Base-by-base conservation (phyloP, 352 stramenopile genomes). In the Globisporangium ultimum region DNA sequence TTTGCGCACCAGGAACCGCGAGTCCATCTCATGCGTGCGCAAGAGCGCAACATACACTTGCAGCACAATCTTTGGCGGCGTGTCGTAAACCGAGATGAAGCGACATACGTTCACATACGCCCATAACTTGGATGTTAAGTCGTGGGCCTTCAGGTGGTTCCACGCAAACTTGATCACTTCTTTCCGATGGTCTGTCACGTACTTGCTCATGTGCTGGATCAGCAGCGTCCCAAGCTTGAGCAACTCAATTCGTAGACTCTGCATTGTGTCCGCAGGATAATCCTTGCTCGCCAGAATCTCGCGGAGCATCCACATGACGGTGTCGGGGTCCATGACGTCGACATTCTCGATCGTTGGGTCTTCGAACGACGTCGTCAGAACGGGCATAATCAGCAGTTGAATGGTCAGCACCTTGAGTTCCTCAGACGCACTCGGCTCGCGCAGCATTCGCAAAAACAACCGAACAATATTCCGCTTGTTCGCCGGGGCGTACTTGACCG, bases 101-200 rank as follows among this genome's bases (percentile, higher is more conserved):
- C 89, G 85, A 51, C 95, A 98, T 0, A 99, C 86, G 65, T 98
- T 98, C 53, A 99, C 83, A 65, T 99, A 99, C 40, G 95, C 96
- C 90, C 95, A 98, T 40, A 98, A 84, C 70, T 99, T 99, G 9
- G 91, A 98, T 13, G 80, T 95, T 38, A 95, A 60, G 67, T 99
- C 92, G 18, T 98, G 90, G 1, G 86, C 89, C 72, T 99, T 99
- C 18, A 99, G 75, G 63, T 98, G 83, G 60, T 95, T 96, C 96
- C 95, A 99, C 36, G 97, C 96, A 85, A 98, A 99, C 72, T 99
- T 99, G 53, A 99, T 97, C 48, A 99, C 88, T 69, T 99, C 95
- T 57, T 98, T 98, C 58, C 94, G 77, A 61, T 98, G 85, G 15
- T 97, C 84, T 7, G 84, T 89, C 42, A 99, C 80, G 34, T 97